These are phyloP conservation scores for Letharia lupina DNA, from an alignment of 495 filamentous ascomycete species.

Conservation along the genomic window DNA sequence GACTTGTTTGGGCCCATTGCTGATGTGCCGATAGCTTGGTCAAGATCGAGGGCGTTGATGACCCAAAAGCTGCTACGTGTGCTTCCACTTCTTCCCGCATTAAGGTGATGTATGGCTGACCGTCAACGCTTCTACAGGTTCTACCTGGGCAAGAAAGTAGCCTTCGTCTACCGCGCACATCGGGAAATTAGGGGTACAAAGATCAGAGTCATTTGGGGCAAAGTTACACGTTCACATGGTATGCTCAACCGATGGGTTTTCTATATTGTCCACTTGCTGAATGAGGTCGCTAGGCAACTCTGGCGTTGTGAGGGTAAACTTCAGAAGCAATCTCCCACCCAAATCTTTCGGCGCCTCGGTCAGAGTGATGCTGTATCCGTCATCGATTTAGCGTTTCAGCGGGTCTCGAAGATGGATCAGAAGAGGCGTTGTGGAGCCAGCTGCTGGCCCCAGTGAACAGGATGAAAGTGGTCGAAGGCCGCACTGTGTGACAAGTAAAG, in stretches of 20 bases:
- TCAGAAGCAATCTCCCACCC: constrained; percentile 86
- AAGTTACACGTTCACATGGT: constrained; percentile 92
- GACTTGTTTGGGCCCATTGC: constrained; percentile 19
- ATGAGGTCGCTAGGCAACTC: constrained; percentile 54
- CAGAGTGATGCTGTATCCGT: constrained; percentile 98
- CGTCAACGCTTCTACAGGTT: constrained; percentile 43
- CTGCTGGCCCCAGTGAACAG: not conserved
- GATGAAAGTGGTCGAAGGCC: not conserved
- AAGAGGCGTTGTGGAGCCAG: not conserved
- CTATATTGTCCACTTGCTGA: not conserved
- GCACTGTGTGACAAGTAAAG: not conserved
- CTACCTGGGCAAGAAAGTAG: constrained; percentile 92
- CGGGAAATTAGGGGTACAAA: constrained; percentile 90
- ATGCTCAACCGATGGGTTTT: constrained; percentile 30
- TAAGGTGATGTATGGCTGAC: not conserved
- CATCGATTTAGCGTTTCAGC: constrained; percentile 44
- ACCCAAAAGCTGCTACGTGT: constrained; percentile 71
- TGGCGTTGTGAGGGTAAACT: constrained; percentile 92
- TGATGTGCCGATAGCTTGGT: constrained; percentile 52
- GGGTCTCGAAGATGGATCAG: constrained; percentile 3
- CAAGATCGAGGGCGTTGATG: constrained; percentile 95
- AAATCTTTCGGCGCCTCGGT: constrained; percentile 94
- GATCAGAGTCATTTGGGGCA: constrained; percentile 98
- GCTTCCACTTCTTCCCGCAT: not conserved
- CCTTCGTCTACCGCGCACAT: constrained; percentile 92